These are phyloP conservation scores for Epichloe sp. DNA, from an alignment of 2,329 filamentous ascomycete species.

Conservation along the genomic window DNA sequence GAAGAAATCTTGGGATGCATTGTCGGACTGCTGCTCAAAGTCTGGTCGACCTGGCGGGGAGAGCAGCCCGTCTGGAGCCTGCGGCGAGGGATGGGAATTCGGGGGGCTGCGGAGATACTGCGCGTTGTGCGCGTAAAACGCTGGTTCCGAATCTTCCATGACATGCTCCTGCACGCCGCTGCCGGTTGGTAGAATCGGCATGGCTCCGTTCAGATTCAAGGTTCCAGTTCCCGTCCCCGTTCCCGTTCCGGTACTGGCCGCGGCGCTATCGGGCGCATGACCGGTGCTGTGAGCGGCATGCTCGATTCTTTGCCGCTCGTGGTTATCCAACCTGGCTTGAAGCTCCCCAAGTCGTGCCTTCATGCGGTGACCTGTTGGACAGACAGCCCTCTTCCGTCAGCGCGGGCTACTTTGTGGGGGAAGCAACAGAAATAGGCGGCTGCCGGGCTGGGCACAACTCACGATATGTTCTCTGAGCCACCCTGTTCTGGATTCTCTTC, in stretches of 20 bases:
- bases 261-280: background rate
- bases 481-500: constrained; percentile 8
- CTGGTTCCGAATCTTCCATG: constrained; percentile 5
- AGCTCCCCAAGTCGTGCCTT: constrained; percentile 18
- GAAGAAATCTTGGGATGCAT: constrained; percentile 12
- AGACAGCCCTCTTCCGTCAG: background rate
- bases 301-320: constrained; percentile 11
- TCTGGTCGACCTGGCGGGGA: constrained; percentile 8
- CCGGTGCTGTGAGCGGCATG: background rate
- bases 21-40: constrained; percentile 6
- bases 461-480: constrained; percentile 15
- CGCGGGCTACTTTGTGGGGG: background rate
- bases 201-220: background rate
- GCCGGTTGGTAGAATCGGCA: constrained; percentile 5
- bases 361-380: constrained; percentile 16
- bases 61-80: constrained; percentile 6
- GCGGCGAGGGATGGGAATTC: constrained; percentile 8
- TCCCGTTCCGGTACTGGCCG: background rate
- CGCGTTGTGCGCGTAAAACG: constrained; percentile 6
- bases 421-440: background rate
- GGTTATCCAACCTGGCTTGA: constrained; percentile 17
- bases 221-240: too few relatives aligned
- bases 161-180: constrained; percentile 7
- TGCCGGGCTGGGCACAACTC: constrained; percentile 3
- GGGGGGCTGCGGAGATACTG: constrained; percentile 11